Conservation (phyloP, 495 filamentous ascomycete species). For the Hypoxylon subgilvum region DNA sequence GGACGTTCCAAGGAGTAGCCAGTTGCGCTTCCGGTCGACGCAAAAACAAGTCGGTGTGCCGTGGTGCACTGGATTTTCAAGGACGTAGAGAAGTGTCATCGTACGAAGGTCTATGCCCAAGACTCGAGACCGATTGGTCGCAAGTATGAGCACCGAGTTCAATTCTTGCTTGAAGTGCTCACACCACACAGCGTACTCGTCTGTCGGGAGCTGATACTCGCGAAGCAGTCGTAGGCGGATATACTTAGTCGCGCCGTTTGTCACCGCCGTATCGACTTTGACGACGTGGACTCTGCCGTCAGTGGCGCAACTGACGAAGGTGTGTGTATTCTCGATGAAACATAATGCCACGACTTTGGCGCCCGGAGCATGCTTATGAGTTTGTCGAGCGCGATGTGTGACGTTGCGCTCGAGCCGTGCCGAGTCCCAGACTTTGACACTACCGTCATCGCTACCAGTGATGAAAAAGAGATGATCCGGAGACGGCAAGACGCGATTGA, state of each 20-base stretch:
- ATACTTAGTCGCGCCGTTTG: constrained; percentile 69
- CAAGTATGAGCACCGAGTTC: constrained; percentile 79
- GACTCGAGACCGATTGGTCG: constrained; percentile 83
- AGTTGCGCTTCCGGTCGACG: constrained; percentile 80
- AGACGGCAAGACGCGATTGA: constrained; percentile 81
- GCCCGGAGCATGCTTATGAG: constrained; percentile 72
- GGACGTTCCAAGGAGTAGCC: constrained; percentile 89
- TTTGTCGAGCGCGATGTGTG: constrained; percentile 85
- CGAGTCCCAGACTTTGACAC: constrained; percentile 93
- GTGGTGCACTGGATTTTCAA: constrained; percentile 92
- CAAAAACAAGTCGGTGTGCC: constrained; percentile 94
- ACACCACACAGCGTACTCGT: constrained; percentile 85
- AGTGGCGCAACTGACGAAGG: constrained; percentile 84
- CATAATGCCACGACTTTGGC: constrained; percentile 78
- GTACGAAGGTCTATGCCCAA: constrained; percentile 85
- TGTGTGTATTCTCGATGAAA: constrained; percentile 93
- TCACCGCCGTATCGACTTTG: constrained; percentile 75
- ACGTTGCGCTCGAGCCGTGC: constrained; percentile 87
- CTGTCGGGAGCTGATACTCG: constrained; percentile 75
- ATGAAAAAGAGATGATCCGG: constrained; percentile 96
- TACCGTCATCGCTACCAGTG: constrained; percentile 90
- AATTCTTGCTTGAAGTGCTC: constrained; percentile 88
- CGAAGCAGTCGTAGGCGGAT: constrained; percentile 76
- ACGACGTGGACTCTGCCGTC: constrained; percentile 92
- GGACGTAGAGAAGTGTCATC: constrained; percentile 79